Evolutionary conservation across 805 yeast species (phyloP), one percentile per base, ranked within the genome.

Genomic region (Wickerhamomyces pijperi): DNA sequence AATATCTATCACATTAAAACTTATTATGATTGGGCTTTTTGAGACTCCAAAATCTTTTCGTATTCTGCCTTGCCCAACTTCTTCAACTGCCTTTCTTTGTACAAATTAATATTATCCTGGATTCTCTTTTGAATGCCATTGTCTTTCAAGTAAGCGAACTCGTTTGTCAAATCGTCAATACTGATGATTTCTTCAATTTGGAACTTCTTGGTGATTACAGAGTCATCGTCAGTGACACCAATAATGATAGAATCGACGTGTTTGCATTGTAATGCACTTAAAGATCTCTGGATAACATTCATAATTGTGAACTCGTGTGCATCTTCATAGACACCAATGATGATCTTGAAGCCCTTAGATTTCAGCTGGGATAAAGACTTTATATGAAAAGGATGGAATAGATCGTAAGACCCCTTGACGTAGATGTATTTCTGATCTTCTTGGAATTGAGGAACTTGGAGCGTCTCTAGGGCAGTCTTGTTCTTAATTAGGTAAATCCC

Each of bases 301-400:
- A 92, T 92, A 32, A 87, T 76, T 20, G 95, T 94, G 51, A 76
- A 75, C 48, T 76, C 76, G 37, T 68, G 59, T 16, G 87, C 88
- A 55, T 79, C 92, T 53, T 70, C 74, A 48, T 70, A 74, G 18
- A 85, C 54, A 2, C 94, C 95, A 9, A 80, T 84, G 2, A 83
- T 59, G 1, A 85, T 75, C 9, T 59, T 56, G 2, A 51, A 56
- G 14, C 52, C 53, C 4, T 50, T 47, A 28, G 58, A 58, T 25
- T 66, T 54, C 18, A 81, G 69, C 14, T 64, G 55, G 41, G 70
- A 63, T 44, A 90, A 64, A 9, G 80, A 80, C 47, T 78, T 81
- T 41, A 90, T 84, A 56, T 92, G 97, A 17, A 95, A 97, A 17
- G 95, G 87, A 57, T 86, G 87, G 62, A 92, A 88, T 39, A 92